These are phyloP conservation scores for Tuber microsphaerosporum DNA, from an alignment of 495 filamentous ascomycete species.

Conservation along the genomic window DNA sequence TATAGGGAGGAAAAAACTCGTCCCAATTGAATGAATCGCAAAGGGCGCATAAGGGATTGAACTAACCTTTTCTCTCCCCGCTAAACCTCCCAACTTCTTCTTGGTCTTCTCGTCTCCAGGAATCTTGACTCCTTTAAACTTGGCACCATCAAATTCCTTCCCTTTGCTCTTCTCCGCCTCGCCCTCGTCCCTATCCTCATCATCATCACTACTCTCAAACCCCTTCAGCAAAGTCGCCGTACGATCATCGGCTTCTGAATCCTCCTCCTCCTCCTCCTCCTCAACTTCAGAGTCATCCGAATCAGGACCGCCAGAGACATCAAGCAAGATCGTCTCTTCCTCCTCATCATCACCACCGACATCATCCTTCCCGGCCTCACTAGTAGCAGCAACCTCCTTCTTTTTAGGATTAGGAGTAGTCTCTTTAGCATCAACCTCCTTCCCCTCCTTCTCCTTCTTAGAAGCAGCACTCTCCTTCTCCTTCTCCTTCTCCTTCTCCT, in stretches of 20 bases:
- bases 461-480: conserved; percentile 17
- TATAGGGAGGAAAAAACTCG: not conserved
- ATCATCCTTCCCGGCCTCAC: conserved; percentile 44
- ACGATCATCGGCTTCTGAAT: conserved; percentile 56
- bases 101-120: conserved; percentile 54
- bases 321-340: conserved; percentile 30
- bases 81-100: conserved; percentile 40
- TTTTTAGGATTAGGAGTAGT: conserved; percentile 10
- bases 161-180: conserved; percentile 52
- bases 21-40: not conserved
- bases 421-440: conserved; percentile 21
- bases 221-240: conserved; percentile 64
- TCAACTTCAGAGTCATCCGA: conserved; percentile 43
- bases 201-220: conserved; percentile 72
- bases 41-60: not conserved
- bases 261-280: conserved; percentile 45
- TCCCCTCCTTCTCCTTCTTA: conserved; percentile 11
- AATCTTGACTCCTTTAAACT: conserved; percentile 60
- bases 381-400: conserved; percentile 40
- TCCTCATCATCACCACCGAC: conserved; percentile 40
- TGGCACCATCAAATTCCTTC: conserved; percentile 43
- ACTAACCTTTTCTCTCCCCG: conserved; percentile 27
- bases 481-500: conserved; percentile 20
- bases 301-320: conserved; percentile 31
- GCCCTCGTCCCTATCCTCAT: conserved; percentile 49